Evolutionary conservation across 2,329 filamentous ascomycete species (phyloP), one percentile per base, ranked within the genome.

Genomic region (Botrytis deweyae): DNA sequence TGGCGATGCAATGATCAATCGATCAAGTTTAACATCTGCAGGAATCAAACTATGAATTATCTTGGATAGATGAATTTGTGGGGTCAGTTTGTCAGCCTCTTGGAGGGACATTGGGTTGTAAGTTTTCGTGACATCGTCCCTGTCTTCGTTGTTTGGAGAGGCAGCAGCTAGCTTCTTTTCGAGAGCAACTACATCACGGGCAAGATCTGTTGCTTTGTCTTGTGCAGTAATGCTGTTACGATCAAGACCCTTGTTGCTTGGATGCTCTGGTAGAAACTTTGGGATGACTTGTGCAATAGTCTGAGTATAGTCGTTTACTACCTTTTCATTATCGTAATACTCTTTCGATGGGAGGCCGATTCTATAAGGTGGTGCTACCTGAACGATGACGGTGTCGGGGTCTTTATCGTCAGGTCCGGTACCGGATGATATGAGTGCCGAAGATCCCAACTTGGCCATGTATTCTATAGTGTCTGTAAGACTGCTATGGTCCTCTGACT

Each of bases 61-160:
- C 8, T 83, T 81, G 29, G 86, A 82, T 2, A 92, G 80, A 20
- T 86, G 84, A 16, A 92, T 82, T 71, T 88, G 84, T 2, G 90
- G 90, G 0, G 87, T 81, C 36, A 92, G 82, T 4, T 83, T 83
- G 49, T 86, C 83, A 9, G 86, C 87, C 72, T 91, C 87, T 18
- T 86, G 82, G 29, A 91, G 81, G 14, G 85, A 85, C 80, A 87
- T 87, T 1, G 89, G 89, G 78, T 92, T 92, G 81, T 92, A 92
- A 76, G 87, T 89, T 83, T 91, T 88, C 83, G 88, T 90, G 64
- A 91, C 87, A 80, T 91, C 89, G 74, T 89, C 84, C 29, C 85
- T 85, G 72, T 89, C 87, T 79, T 89, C 86, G 2, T 87, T 85
- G 75, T 87, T 86, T 5, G 89, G 88, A 7, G 88, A 88, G 52